phyloP scores from a whole-genome alignment of 495 filamentous ascomycete species.

The Hyaloscypha variabilis region DNA sequence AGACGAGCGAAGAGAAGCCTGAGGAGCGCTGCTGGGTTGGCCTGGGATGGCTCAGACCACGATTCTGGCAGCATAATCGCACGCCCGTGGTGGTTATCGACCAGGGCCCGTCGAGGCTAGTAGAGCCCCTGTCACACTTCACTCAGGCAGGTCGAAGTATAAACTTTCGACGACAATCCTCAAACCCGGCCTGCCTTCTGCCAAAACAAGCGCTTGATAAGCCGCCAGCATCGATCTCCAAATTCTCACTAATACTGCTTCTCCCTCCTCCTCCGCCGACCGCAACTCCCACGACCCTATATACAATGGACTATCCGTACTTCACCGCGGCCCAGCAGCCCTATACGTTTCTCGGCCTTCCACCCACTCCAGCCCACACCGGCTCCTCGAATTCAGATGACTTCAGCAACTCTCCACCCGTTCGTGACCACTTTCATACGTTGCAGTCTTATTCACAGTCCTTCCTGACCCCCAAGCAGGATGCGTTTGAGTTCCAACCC shows the following conservation, averaged over 20 bases:
- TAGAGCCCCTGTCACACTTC: background rate
- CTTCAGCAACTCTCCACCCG: conserved; percentile 55
- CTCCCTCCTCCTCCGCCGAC: background rate
- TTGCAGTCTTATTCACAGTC: conserved; percentile 12
- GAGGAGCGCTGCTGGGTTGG: too few species aligned
- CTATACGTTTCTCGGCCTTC: conserved; percentile 57
- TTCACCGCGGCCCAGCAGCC: conserved; percentile 50
- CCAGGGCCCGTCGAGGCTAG: background rate
- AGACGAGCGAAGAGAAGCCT: too few species aligned
- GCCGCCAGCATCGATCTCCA: background rate
- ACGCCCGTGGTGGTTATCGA: background rate
- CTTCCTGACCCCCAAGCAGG: conserved; percentile 26
- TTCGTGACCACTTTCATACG: conserved; percentile 42
- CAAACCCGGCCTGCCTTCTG: background rate
- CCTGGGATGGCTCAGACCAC: too few species aligned
- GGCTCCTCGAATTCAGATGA: conserved; percentile 54
- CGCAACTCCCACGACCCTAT: background rate
- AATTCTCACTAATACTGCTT: background rate
- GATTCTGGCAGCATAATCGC: too few species aligned
- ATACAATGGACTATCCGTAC: conserved; percentile 33
- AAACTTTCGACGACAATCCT: conserved; percentile 20
- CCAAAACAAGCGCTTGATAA: conserved; percentile 3
- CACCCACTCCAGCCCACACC: conserved; percentile 54
- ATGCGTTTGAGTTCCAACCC: conserved; percentile 24
- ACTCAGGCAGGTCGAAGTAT: background rate